Conservation (phyloP, 2,329 filamentous ascomycete species). For the Lachnellula willkommii region DNA sequence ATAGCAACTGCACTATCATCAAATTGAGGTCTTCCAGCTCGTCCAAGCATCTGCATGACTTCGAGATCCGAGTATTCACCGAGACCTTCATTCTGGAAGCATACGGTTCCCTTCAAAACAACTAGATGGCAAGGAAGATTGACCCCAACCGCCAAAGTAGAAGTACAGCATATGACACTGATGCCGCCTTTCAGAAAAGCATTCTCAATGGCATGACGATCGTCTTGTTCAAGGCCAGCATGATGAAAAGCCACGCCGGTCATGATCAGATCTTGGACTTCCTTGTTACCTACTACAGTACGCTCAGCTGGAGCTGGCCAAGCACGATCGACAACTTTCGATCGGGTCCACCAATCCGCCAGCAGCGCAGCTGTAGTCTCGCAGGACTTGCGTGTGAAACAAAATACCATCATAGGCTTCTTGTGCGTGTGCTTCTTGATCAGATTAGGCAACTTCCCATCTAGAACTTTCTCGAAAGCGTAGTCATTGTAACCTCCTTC, state of each 20-base stretch:
- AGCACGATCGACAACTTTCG: constrained; percentile 45
- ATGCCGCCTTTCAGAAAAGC: constrained; percentile 67
- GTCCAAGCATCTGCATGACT: constrained; percentile 85
- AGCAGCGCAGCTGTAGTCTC: constrained; percentile 62
- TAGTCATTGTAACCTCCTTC: constrained; percentile 62
- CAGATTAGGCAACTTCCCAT: constrained; percentile 58
- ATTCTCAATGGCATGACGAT: constrained; percentile 62
- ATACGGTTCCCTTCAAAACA: constrained; percentile 73
- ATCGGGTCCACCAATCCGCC: constrained; percentile 58
- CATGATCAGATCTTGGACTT: constrained; percentile 47
- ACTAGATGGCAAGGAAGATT: constrained; percentile 81
- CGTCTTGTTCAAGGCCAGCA: constrained; percentile 61
- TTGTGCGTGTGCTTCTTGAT: constrained; percentile 60
- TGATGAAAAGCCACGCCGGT: constrained; percentile 76
- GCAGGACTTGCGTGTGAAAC: constrained; percentile 68
- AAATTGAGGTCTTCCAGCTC: constrained; percentile 78
- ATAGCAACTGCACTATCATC: constrained; percentile 70
- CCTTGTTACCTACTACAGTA: constrained; percentile 50
- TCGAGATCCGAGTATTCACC: constrained; percentile 77
- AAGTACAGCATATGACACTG: constrained; percentile 79
- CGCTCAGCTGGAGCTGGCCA: constrained; percentile 56
- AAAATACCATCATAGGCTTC: constrained; percentile 82
- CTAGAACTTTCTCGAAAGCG: constrained; percentile 66
- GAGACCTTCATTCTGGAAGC: constrained; percentile 54
- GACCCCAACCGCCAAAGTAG: constrained; percentile 75